These are phyloP conservation scores for Pezicula carpinea DNA, from an alignment of 2,329 filamentous ascomycete genomes.

Conservation along the genomic window DNA sequence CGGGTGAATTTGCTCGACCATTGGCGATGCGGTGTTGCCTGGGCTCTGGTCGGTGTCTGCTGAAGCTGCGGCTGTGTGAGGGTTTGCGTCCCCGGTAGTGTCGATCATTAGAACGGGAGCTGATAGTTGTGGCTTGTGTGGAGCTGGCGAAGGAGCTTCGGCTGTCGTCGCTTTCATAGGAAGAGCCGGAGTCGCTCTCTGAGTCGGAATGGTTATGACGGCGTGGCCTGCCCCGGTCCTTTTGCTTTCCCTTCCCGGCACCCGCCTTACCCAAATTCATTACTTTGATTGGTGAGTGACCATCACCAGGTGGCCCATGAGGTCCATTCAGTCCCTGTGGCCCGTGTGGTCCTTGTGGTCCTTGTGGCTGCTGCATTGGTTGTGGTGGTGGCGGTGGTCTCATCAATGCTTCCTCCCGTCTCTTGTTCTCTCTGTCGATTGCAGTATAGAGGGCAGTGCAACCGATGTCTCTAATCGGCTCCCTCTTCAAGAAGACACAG, in stretches of 20 bases:
- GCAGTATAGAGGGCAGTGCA: conserved; percentile 11
- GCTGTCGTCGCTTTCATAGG: conserved; percentile 9
- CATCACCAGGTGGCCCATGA: neutral
- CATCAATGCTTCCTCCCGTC: conserved; percentile 7
- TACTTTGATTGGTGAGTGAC: neutral
- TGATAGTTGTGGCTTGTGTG: conserved; percentile 11
- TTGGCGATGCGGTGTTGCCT: conserved; percentile 12
- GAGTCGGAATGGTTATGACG: conserved; percentile 9
- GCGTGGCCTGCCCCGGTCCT: neutral
- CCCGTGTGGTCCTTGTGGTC: conserved; percentile 3
- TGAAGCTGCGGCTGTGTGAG: conserved; percentile 14
- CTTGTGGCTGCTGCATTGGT: conserved; percentile 4
- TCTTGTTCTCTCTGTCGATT: conserved; percentile 16
- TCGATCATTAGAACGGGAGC: conserved; percentile 10
- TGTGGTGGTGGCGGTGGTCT: conserved; percentile 8
- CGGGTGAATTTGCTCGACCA: conserved; percentile 14
- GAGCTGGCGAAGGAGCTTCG: conserved; percentile 10
- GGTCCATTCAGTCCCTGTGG: conserved; percentile 2
- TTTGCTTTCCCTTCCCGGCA: neutral
- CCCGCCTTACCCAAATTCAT: too few species aligned
- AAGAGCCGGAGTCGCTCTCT: conserved; percentile 6
- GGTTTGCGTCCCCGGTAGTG: conserved; percentile 7
- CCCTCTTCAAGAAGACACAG: conserved; percentile 22
- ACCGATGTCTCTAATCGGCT: conserved; percentile 13
- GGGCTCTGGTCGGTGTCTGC: conserved; percentile 15